These are phyloP conservation scores for Pichia sp. DNA, from an alignment of 1,139 yeast genomes.

Conservation along the genomic window DNA sequence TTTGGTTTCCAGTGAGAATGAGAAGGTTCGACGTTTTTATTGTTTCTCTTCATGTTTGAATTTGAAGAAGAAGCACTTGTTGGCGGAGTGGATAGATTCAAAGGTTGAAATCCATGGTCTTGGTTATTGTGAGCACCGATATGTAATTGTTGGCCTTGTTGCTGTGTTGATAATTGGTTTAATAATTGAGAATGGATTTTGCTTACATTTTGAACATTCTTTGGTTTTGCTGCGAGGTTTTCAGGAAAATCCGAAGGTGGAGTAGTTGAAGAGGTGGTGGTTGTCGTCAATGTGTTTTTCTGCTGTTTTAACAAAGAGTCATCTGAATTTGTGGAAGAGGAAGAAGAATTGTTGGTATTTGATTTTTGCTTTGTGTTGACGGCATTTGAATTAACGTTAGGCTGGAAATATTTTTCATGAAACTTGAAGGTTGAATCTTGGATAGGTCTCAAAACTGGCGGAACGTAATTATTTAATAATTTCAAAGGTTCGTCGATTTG, in stretches of 20 bases:
- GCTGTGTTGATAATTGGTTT: not conserved
- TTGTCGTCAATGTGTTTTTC: not conserved
- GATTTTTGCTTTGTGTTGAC: not conserved
- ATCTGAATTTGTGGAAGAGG: not conserved
- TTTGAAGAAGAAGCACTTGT: not conserved
- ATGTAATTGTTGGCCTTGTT: not conserved
- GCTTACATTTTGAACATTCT: not conserved
- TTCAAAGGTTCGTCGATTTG: slow-evolving; percentile 32
- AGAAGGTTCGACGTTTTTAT: slow-evolving; percentile 29
- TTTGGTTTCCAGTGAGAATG: slow-evolving; percentile 34
- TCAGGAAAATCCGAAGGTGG: not conserved
- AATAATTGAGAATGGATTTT: slow-evolving; percentile 7
- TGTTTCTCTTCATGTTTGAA: not conserved
- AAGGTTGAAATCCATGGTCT: not conserved
- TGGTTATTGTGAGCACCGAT: not conserved
- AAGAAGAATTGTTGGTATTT: not conserved
- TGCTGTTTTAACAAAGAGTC: not conserved
- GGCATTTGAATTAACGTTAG: not conserved
- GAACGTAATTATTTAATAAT: slow-evolving; percentile 28
- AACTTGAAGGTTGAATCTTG: slow-evolving; percentile 9
- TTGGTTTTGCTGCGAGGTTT: not conserved
- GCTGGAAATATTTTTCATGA: slow-evolving; percentile 5
- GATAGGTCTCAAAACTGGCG: slow-evolving; percentile 32
- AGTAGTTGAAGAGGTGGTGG: not conserved
- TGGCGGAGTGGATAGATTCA: not conserved